Conservation (phyloP, 306 rosid genomes). For the Lithocarpus polystachyus region DNA sequence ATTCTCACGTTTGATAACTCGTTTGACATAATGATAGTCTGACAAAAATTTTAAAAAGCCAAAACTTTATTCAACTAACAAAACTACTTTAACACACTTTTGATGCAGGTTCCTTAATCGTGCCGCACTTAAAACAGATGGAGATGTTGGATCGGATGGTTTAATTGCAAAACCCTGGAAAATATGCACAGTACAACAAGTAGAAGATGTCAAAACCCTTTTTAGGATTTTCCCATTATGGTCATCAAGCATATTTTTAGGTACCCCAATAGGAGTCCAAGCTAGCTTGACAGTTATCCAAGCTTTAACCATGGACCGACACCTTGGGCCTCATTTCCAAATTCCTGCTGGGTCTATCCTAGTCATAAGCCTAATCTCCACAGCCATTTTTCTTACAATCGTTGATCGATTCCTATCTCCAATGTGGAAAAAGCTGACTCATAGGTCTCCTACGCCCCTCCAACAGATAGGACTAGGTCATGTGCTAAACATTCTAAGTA, state of each 20-base stretch:
- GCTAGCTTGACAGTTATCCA: constrained; percentile 51
- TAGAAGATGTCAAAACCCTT: constrained; percentile 51
- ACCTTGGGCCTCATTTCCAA: constrained; percentile 45
- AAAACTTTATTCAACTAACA: not conserved
- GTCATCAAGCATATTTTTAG: constrained; percentile 46
- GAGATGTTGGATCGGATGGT: constrained; percentile 41
- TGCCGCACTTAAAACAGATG: constrained; percentile 45
- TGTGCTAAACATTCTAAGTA: constrained; percentile 28
- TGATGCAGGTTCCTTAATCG: constrained; percentile 45
- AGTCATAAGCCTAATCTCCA: constrained; percentile 34
- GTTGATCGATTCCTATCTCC: constrained; percentile 52
- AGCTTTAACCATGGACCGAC: constrained; percentile 57
- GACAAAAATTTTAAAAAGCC: not conserved
- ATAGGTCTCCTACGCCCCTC: constrained; percentile 35
- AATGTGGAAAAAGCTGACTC: constrained; percentile 33
- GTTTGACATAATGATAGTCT: not conserved
- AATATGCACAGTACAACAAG: constrained; percentile 54
- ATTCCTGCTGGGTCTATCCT: constrained; percentile 44
- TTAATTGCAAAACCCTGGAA: constrained; percentile 51
- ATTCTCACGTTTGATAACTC: no score
- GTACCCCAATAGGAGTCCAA: constrained; percentile 44
- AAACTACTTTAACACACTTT: not conserved
- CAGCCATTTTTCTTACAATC: constrained; percentile 34
- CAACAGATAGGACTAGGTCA: constrained; percentile 59
- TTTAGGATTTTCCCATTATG: constrained; percentile 51